Evolutionary conservation across 345 rosid species (phyloP).

Genomic region (Rhodamnia argentea): DNA sequence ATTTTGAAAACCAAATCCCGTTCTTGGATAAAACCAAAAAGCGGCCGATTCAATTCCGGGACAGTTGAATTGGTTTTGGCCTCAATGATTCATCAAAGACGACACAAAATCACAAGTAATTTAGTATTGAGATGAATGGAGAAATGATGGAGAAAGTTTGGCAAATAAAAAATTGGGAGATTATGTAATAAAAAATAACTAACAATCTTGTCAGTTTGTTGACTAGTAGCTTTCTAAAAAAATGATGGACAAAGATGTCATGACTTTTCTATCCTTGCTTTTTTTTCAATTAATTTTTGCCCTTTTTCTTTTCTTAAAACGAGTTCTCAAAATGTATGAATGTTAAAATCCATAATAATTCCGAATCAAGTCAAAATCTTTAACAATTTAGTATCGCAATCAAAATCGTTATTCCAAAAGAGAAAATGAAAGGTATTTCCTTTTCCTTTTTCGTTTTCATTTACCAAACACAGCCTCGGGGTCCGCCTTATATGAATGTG

Average conservation of each 20-base stretch:
- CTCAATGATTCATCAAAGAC: not conserved
- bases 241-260: not conserved
- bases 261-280: not conserved
- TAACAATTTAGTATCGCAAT: not conserved
- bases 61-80: not conserved
- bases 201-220: no score
- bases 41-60: accelerated
- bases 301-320: not conserved
- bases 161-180: no score
- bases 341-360: not conserved
- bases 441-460: not conserved
- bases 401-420: not conserved
- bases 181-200: no score
- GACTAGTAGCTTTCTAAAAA: no score
- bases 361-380: accelerated
- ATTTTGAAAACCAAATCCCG: not conserved
- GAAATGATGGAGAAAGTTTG: not conserved
- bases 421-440: not conserved
- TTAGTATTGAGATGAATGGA: not conserved
- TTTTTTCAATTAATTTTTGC: not conserved
- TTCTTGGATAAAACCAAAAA: not conserved
- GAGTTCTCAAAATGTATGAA: not conserved
- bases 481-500: not conserved
- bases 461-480: not conserved
- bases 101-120: not conserved